Conservation (phyloP, 108 stramenopile genomes). For the Discostella pseudostelligera region DNA sequence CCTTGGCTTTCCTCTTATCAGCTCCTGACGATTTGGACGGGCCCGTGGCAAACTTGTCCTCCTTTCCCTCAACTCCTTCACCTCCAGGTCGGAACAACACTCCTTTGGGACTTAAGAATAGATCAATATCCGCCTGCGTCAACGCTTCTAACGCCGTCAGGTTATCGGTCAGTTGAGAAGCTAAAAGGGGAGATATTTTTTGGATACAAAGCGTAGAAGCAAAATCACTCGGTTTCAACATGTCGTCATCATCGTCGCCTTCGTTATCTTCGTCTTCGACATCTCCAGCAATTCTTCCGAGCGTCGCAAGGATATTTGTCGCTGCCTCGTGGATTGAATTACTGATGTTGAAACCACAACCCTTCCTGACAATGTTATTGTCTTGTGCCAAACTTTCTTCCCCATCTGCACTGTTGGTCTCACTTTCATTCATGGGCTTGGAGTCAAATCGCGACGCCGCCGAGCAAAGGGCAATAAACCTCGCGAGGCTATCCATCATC, state of each 20-base stretch:
- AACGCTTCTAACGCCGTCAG: conserved; percentile 31
- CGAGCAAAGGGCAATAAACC: conserved; percentile 44
- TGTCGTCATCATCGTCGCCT: conserved; percentile 46
- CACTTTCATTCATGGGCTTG: not conserved
- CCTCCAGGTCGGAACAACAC: conserved; percentile 28
- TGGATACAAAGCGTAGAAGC: conserved; percentile 48
- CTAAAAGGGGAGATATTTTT: conserved; percentile 30
- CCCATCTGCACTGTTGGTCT: conserved; percentile 8
- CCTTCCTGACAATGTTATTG: not conserved
- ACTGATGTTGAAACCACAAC: conserved; percentile 30
- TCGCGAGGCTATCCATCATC: conserved; percentile 24
- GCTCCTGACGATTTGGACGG: not conserved
- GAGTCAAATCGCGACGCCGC: conserved; percentile 18
- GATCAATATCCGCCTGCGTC: conserved; percentile 41
- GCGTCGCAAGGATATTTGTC: conserved; percentile 53
- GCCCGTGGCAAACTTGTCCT: conserved; percentile 9
- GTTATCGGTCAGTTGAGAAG: conserved; percentile 16
- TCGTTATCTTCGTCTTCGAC: conserved; percentile 55
- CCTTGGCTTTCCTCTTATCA: conserved; percentile 45
- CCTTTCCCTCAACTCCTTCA: conserved; percentile 7
- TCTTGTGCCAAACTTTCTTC: not conserved
- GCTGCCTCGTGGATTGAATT: conserved; percentile 51
- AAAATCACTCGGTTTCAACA: conserved; percentile 56
- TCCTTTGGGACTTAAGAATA: conserved; percentile 35
- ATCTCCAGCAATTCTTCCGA: conserved; percentile 61